Evolutionary conservation across 2,329 filamentous ascomycete genomes (phyloP), one percentile per base, ranked within the genome.

Genomic region (Dactylellina haptotyla): DNA sequence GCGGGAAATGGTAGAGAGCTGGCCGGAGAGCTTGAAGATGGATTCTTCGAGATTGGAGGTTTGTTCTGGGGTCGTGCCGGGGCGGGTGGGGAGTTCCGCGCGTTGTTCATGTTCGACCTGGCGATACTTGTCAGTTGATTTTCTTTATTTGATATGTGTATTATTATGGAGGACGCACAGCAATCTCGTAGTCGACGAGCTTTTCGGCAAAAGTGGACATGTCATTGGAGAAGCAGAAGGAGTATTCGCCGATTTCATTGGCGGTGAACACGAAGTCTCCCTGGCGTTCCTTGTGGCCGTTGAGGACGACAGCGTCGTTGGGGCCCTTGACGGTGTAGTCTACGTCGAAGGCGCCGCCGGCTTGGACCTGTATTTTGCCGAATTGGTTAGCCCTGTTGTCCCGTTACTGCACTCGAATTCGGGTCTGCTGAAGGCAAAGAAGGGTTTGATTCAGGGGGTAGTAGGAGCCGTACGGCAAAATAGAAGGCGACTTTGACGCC

Each of bases 121-220:
- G 62, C 14, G 9, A 20, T 23, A 23, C 30, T 34, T 39, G 23
- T 57, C 12, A 28, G 20, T 56, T 32, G 76, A 62, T 78, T 79
- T 58, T 77, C 28, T 0, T 25, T 30, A 30, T 54, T 16, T 41
- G 51, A 57, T 37, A 34, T 20, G 12, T 26, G 14, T 18, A 18
- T 23, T 14, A 37, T 14, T 54, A 14, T 18, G 46, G 30, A n/a
- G 12, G 26, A 28, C 23, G n/a, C 57, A 76, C 94, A 75, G 93
- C 87, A 80, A 99, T 97, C 83, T 99, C 95, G 80, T 99, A 97
- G 82, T 99, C 95, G 76, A 99, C 93, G 81, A 92, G 89, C 84
- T 99, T 99, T 83, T 99, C 95, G 58, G 93, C 90, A 80, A 97
- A 97, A 0, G 94, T 98, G 80, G 91, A 96, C 91, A 99, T 97